A percentile compares a stretch with the other conserved stretches of the same genome.
Conservation (phyloP, 176 grass and related monocot species). For the Urochloa ruziziensis region DNA sequence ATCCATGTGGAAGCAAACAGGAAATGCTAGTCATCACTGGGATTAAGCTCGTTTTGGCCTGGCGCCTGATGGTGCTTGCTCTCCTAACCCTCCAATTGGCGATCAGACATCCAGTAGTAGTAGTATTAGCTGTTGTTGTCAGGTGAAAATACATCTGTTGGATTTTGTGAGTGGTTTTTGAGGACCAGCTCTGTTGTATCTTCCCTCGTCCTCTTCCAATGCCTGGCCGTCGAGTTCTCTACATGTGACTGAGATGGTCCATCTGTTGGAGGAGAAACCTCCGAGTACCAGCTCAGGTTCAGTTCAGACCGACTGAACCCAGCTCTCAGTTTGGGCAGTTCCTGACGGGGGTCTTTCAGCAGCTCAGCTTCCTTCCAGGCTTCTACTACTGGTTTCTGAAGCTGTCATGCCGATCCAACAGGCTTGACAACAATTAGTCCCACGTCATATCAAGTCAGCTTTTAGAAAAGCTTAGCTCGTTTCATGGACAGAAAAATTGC, state of each 20-base stretch:
- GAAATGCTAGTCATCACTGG: neutral
- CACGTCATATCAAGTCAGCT: neutral
- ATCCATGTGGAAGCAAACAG: conserved; percentile 50
- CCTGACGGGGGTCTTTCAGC: neutral
- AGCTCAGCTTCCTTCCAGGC: too few species aligned
- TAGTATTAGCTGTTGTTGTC: neutral
- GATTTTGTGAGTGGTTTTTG: neutral
- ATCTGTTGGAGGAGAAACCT: neutral
- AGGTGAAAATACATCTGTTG: neutral
- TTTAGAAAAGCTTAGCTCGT: neutral
- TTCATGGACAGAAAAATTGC: neutral
- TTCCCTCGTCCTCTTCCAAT: neutral
- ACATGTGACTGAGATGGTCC: neutral
- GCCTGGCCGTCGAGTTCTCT: neutral
- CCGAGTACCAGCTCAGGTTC: neutral
- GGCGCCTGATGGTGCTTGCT: conserved; percentile 23
- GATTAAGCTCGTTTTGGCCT: neutral
- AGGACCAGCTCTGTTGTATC: neutral
- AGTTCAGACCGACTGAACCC: neutral
- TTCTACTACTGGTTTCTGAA: neutral
- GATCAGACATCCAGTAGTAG: neutral
- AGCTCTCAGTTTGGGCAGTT: neutral
- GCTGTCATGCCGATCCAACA: neutral
- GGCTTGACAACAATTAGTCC: neutral
- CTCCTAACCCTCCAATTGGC: conserved; percentile 31